Evolutionary conservation across 495 filamentous ascomycete species (phyloP).

Genomic region (Neurospora sublineolata): DNA sequence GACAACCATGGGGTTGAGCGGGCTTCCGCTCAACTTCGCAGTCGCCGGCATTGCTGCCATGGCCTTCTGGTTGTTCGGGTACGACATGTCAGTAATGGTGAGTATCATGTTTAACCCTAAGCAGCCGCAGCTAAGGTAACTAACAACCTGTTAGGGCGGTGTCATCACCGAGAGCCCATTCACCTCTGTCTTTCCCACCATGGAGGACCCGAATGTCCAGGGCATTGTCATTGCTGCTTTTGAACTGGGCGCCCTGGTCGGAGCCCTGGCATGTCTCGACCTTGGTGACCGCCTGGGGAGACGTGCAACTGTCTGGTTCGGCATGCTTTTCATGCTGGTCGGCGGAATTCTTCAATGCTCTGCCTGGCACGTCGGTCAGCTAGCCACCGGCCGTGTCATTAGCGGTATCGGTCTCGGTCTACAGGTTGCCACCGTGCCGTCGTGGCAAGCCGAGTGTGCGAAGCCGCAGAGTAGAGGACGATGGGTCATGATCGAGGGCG

Average conservation of each 20-base stretch:
- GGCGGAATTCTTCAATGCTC: constrained; percentile 48
- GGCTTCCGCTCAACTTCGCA: neutral
- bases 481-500: constrained; percentile 56
- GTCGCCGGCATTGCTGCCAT: neutral
- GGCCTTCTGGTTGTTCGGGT: neutral
- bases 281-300: constrained; percentile 44
- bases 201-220: constrained; percentile 15
- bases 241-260: constrained; percentile 49
- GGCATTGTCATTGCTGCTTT: constrained; percentile 36
- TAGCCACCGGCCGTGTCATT: constrained; percentile 46
- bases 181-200: neutral
- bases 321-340: constrained; percentile 42
- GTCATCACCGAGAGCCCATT: neutral
- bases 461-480: constrained; percentile 50
- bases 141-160: neutral
- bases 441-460: constrained; percentile 56
- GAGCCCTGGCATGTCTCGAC: constrained; percentile 44
- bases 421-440: constrained; percentile 46
- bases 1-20: neutral
- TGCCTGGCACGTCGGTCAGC: constrained; percentile 41
- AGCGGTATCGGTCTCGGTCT: constrained; percentile 50
- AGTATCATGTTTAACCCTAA: neutral
- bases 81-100: neutral
- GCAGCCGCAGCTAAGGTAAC: neutral
- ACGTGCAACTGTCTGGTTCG: constrained; percentile 38